Base-by-base conservation (phyloP, 495 filamentous ascomycete genomes). In the Chaetomium cochliodes region DNA sequence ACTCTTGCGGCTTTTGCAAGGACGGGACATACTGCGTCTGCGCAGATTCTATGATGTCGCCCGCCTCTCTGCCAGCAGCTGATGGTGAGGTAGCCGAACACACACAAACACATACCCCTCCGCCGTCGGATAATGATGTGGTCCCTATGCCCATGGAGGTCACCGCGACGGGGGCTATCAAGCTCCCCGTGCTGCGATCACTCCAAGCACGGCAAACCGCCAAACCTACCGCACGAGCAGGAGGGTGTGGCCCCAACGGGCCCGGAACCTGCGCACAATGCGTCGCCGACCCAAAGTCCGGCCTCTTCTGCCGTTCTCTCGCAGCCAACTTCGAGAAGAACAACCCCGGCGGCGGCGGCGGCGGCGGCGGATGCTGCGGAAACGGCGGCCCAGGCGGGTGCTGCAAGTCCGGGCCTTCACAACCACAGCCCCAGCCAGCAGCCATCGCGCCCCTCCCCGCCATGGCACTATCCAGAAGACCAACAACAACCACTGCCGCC, bases 1-100 rank as follows among this genome's bases (percentile, higher is more conserved):
- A 94, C 56, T 84, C 87, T 12, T 96, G 92, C 69, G 92, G 92
- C n/a, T 96, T 96, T 78, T 96, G 92, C 74, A 83, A 87, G 67
- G 90, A 93, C 58, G 90, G 90, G 18, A 92, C 88, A 0, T 89
- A 90, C 68, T 96, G 92, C 71, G 85, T 93, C 62, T 96, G 92
- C 73, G 90, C 88, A 30, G 90, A 93, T 61, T 82, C 90, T 71
- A 66, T 71, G 60, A 83, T 85, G 11, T 80, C 81, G 5, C 78
- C 70, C 5, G 68, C 73, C 41, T 67, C 71, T 9, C 63, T 74
- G 25, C 55, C 58, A 13, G 59, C 63, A 23, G n/a, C 62, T 28
- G 46, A 65, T 2, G 26, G 16, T 18, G 65, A 67, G 41, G 69
- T 69, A 22, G 62, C 68, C 11, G 74, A 85, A 77, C 67, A 86